Conservation (phyloP, 2,329 filamentous ascomycete species). For the Fusarium compactum region DNA sequence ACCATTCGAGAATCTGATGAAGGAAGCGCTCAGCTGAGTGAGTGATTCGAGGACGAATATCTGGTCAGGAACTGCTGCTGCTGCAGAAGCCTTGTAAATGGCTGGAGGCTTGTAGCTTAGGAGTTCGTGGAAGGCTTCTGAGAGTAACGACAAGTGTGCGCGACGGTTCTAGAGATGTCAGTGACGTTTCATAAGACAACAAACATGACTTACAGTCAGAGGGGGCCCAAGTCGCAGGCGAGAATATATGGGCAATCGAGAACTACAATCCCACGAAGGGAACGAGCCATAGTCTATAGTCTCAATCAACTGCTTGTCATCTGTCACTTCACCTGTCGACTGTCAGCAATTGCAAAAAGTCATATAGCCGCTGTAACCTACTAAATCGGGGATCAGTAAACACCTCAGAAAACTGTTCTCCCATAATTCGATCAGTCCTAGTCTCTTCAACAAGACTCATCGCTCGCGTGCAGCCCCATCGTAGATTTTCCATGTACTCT, state of each 20-base stretch:
- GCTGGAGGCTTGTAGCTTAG: conserved; percentile 62
- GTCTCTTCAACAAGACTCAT: conserved; percentile 66
- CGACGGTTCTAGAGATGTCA: conserved; percentile 58
- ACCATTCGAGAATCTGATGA: conserved; percentile 55
- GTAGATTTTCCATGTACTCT: conserved; percentile 57
- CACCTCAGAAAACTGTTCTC: conserved; percentile 56
- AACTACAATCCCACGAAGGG: conserved; percentile 59
- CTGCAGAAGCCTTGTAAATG: conserved; percentile 61
- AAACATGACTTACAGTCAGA: conserved; percentile 58
- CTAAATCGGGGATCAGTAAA: conserved; percentile 60
- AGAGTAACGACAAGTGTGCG: conserved; percentile 61
- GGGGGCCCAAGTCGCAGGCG: conserved; percentile 63
- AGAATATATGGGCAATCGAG: conserved; percentile 56
- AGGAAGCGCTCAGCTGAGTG: conserved; percentile 56
- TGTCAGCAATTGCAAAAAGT: conserved; percentile 21
- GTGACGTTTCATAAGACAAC: not conserved
- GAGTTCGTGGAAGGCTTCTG: conserved; percentile 65
- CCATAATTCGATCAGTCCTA: conserved; percentile 59
- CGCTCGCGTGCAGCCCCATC: conserved; percentile 63
- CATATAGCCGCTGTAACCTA: conserved; percentile 48
- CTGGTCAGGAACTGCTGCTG: conserved; percentile 57
- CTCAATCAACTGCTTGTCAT: conserved; percentile 56
- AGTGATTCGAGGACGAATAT: conserved; percentile 59
- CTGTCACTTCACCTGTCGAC: conserved; percentile 55
- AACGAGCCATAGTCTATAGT: conserved; percentile 66